A percentile compares a stretch with the other conserved stretches of the same genome.
Evolutionary conservation across 2,329 filamentous ascomycete species (phyloP).

Genomic region (Pseudogymnoascus sp.): DNA sequence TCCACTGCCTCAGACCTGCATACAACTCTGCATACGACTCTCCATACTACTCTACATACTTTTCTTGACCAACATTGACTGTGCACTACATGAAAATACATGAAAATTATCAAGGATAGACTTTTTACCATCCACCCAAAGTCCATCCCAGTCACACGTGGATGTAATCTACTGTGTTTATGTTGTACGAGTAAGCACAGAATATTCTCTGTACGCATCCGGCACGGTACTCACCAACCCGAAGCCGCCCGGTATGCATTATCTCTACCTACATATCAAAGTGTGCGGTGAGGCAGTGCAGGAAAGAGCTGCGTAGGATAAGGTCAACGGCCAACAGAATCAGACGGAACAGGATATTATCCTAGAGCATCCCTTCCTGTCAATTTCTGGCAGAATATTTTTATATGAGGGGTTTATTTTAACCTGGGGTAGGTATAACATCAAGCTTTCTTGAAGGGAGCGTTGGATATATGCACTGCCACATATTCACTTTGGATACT

Average conservation of each 20-base stretch:
- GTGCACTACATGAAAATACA: neutral
- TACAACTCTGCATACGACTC: neutral
- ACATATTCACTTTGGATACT: conserved; percentile 1
- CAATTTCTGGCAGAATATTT: neutral
- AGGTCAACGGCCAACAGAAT: neutral
- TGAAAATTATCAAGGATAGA: neutral
- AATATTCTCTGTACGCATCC: neutral
- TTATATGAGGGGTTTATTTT: neutral
- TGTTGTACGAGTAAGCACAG: conserved; percentile 2
- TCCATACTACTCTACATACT: neutral
- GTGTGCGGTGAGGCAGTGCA: neutral
- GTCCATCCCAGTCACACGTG: neutral
- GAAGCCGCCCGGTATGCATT: neutral
- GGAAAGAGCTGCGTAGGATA: neutral
- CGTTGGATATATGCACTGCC: neutral
- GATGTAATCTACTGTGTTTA: neutral
- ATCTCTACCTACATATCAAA: neutral
- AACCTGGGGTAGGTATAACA: neutral
- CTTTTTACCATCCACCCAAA: neutral
- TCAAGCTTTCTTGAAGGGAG: neutral
- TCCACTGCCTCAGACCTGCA: conserved; percentile 7
- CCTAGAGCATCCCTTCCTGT: neutral
- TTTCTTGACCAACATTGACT: neutral
- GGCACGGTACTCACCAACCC: neutral
- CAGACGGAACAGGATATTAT: neutral